Evolutionary conservation across 495 filamentous ascomycete species (phyloP).

Genomic region (Hypoxylon lenormandii): DNA sequence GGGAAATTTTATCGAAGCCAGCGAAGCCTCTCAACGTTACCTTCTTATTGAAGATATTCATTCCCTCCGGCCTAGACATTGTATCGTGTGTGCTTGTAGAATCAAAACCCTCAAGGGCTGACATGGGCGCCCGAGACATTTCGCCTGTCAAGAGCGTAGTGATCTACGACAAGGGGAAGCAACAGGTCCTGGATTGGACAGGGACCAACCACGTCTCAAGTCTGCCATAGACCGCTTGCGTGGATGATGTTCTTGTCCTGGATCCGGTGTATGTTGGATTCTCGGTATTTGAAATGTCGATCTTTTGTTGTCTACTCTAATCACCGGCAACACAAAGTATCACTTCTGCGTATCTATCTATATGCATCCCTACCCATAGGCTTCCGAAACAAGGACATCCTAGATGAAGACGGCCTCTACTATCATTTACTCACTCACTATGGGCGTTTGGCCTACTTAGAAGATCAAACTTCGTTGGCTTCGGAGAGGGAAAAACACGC

Average conservation of each 20-base stretch:
- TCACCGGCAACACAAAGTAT: constrained; percentile 2
- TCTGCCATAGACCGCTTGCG: constrained; percentile 7
- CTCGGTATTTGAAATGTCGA: constrained; percentile 21
- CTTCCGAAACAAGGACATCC: constrained; percentile 4
- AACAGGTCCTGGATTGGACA: constrained; percentile 35
- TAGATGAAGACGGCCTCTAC: constrained; percentile 10
- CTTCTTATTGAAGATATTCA: constrained; percentile 19
- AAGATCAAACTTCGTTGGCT: constrained; percentile 8
- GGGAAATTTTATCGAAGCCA: constrained; percentile 33
- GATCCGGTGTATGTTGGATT: background rate
- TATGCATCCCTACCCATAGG: constrained; percentile 20
- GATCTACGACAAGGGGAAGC: constrained; percentile 36
- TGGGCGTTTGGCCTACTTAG: constrained; percentile 15
- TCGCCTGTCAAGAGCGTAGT: constrained; percentile 17
- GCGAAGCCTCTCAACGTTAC: background rate
- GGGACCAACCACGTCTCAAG: constrained; percentile 36
- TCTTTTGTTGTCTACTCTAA: constrained; percentile 8
- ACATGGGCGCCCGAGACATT: constrained; percentile 17
- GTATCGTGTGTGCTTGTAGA: constrained; percentile 9
- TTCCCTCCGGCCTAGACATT: constrained; percentile 4
- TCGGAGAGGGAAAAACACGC: background rate
- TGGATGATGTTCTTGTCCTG: background rate
- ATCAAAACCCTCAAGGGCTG: constrained; percentile 1
- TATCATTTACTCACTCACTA: constrained; percentile 3
- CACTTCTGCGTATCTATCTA: constrained; percentile 11